Conservation (phyloP, 2,329 filamentous ascomycete genomes). For the Ambrosiella beaveri region DNA sequence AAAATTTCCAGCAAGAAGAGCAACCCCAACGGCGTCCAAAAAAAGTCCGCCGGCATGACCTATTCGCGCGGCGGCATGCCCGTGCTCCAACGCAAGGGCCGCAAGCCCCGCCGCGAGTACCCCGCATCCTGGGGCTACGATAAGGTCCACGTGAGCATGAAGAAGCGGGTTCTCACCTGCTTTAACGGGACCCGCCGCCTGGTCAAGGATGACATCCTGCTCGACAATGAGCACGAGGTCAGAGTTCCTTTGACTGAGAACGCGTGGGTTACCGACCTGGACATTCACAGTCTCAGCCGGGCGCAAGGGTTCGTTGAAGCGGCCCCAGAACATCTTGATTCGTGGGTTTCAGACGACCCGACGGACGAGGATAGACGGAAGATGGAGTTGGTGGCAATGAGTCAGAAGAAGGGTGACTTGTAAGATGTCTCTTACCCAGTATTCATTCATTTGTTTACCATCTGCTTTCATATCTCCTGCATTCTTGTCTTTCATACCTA, state of each 20-base stretch:
- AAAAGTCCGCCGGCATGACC: constrained; percentile 52
- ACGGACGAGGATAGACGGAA: constrained; percentile 43
- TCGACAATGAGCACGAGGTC: constrained; percentile 86
- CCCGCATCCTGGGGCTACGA: constrained; percentile 87
- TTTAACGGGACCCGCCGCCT: constrained; percentile 78
- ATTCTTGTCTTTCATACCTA: constrained; percentile 6
- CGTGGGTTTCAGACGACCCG: constrained; percentile 61
- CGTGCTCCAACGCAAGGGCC: constrained; percentile 42
- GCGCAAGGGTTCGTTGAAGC: constrained; percentile 70
- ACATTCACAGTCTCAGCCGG: constrained; percentile 74
- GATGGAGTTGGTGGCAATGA: constrained; percentile 22
- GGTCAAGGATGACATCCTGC: constrained; percentile 98
- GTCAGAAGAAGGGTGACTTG: not conserved
- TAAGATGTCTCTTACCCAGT: not conserved
- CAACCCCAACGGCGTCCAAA: constrained; percentile 42
- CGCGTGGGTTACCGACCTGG: constrained; percentile 79
- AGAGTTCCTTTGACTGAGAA: constrained; percentile 64
- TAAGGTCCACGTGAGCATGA: constrained; percentile 90
- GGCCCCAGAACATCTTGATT: constrained; percentile 72
- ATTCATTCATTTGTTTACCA: not conserved
- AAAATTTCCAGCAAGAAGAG: constrained; percentile 33
- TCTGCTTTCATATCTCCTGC: constrained; percentile 5
- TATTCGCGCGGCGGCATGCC: constrained; percentile 59
- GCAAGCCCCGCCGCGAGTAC: constrained; percentile 87
- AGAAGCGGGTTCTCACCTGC: constrained; percentile 86